Evolutionary conservation across 2,329 filamentous ascomycete genomes (phyloP), one percentile per base, ranked within the genome.

Genomic region (Gaeumannomyces tritici): DNA sequence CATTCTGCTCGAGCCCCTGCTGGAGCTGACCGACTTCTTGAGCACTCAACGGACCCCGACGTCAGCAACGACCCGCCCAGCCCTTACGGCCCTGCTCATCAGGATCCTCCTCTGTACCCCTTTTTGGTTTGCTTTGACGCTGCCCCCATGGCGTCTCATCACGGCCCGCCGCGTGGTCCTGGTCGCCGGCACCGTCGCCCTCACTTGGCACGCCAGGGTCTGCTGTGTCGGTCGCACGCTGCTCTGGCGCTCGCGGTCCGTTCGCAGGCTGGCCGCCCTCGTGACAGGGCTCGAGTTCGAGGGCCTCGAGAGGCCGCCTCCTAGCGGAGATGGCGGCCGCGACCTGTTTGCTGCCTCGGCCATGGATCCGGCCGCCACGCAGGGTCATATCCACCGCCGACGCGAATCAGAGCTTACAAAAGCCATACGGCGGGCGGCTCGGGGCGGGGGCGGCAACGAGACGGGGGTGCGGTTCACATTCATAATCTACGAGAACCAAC

Each of bases 381-480:
- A 64, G 1, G 57, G 64, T 42, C 71, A 72, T 9, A 69, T 73
- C 4, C 74, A 74, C 63, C 15, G 21, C 15, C 72, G 73, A 13
- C 73, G 71, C 33, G 75, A 80, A 63, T 80, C 79, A 0, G 78
- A 81, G 67, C 75, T 80, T 7, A 79, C 78, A 55, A 80, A 76
- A 66, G 79, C 76, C 12, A 73, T 78, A 42, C 72, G 72, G 29
- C 69, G 73, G 47, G 69, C 71, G 31, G 64, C 64, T 12, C 68
- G 69, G 54, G 70, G 70, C 9, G 72, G 79, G 51, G 35, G 35
- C 24, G 57, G 57, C 57, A 26, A 47, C 18, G 88, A 89, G 5
- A 85, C 91, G 0, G 92, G 93, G 1, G 90, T 99, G 18, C 90
- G 92, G 57, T 99, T 99, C 70, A 99, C 95, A 0, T 99, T 99